Evolutionary conservation across 2,329 filamentous ascomycete genomes (phyloP).

Genomic region (Aspergillus clavatus): DNA sequence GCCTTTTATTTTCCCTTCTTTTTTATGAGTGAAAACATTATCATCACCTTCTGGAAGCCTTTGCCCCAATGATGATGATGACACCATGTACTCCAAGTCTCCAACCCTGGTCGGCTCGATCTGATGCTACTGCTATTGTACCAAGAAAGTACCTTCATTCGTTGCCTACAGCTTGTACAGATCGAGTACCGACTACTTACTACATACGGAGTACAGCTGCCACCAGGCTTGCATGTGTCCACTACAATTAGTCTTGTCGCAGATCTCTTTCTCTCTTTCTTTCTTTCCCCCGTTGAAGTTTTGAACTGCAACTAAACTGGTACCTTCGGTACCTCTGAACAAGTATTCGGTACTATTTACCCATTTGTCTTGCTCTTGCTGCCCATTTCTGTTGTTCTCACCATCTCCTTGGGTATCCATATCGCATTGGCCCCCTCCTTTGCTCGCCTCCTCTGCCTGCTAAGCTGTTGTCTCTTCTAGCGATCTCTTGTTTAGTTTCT

Average conservation of each 20-base stretch:
- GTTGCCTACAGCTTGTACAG: not conserved
- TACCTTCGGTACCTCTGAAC: not conserved
- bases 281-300: not conserved
- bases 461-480: not conserved
- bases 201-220: no score
- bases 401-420: slow-evolving; percentile 12
- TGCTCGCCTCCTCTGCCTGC: not conserved
- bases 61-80: slow-evolving; percentile 2
- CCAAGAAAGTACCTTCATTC: slow-evolving; percentile 1
- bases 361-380: not conserved
- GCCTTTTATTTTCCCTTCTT: no score
- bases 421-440: slow-evolving; percentile 7
- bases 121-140: not conserved
- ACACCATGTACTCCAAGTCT: not conserved
- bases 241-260: slow-evolving; percentile 1
- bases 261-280: not conserved
- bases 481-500: slow-evolving; percentile 1
- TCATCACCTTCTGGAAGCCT: no score
- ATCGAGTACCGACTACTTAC: no score
- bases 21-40: no score
- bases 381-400: slow-evolving; percentile 10
- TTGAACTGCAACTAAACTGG: not conserved
- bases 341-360: not conserved
- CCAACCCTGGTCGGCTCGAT: not conserved
- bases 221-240: no score